These are phyloP conservation scores for Pilaira anomala DNA, from an alignment of 192 early-diverging fungal species.

Conservation along the genomic window DNA sequence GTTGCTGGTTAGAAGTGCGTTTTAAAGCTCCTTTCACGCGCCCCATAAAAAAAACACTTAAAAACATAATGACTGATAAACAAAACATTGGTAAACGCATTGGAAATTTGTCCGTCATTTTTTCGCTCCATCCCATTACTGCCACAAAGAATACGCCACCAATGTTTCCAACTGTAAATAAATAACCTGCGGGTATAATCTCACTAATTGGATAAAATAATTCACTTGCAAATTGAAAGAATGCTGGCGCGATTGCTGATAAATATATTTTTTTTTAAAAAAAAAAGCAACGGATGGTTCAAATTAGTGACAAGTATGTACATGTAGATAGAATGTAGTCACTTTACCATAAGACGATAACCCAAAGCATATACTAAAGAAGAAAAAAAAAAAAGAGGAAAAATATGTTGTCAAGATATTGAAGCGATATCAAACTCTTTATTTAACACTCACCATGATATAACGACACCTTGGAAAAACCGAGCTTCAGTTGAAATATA, in stretches of 20 bases:
- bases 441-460: conserved; percentile 32
- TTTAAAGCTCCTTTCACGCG: conserved; percentile 24
- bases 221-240: conserved; percentile 43
- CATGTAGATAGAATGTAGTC: neutral
- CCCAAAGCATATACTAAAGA: conserved; percentile 37
- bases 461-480: conserved; percentile 13
- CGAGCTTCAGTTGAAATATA: conserved; percentile 17
- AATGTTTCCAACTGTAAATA: conserved; percentile 34
- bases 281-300: too few relatives aligned
- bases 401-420: conserved; percentile 16
- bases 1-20: conserved; percentile 13
- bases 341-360: conserved; percentile 36
- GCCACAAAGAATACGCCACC: conserved; percentile 34
- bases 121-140: conserved; percentile 38
- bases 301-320: neutral
- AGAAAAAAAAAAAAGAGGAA: neutral
- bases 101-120: conserved; percentile 22
- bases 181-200: conserved; percentile 40
- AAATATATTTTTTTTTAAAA: too few relatives aligned
- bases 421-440: neutral
- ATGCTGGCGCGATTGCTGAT: conserved; percentile 38
- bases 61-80: conserved; percentile 11
- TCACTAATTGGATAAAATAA: conserved; percentile 39
- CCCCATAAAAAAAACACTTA: conserved; percentile 17
- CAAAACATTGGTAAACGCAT: conserved; percentile 37